Percentiles rank a stretch among this genome's conserved stretches.
Evolutionary conservation across 2,329 filamentous ascomycete genomes (phyloP).

Genomic region (Grosmannia clavigera): DNA sequence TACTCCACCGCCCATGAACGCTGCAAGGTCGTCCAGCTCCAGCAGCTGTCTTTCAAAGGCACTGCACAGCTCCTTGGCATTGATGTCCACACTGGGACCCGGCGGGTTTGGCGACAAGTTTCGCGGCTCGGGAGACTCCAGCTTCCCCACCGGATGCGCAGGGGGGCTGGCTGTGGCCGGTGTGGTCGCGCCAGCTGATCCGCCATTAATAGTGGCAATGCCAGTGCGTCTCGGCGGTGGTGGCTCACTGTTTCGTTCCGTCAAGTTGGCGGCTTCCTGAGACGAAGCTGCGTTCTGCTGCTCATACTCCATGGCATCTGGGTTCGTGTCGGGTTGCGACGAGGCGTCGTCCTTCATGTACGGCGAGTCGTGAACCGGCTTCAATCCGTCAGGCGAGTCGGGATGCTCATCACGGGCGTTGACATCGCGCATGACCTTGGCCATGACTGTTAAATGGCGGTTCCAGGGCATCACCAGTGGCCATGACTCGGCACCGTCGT

Average conservation of each 20-base stretch:
- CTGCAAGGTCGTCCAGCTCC: conserved; percentile 47
- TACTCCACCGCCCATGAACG: conserved; percentile 51
- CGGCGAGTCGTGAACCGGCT: conserved; percentile 21
- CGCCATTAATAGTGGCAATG: conserved; percentile 47
- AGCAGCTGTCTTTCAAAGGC: conserved; percentile 49
- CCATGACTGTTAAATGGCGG: conserved; percentile 48
- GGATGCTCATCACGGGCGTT: conserved; percentile 23
- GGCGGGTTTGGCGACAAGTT: conserved; percentile 14
- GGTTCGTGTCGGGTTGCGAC: conserved; percentile 42
- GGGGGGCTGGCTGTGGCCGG: conserved; percentile 33
- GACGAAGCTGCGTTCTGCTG: conserved; percentile 24
- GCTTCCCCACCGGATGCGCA: conserved; percentile 15
- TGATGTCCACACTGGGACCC: conserved; percentile 36
- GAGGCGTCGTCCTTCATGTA: conserved; percentile 42
- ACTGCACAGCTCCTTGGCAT: conserved; percentile 42
- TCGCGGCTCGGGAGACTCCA: conserved; percentile 20
- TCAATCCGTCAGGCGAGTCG: conserved; percentile 23
- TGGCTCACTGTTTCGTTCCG: conserved; percentile 40
- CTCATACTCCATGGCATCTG: conserved; percentile 47
- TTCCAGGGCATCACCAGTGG: conserved; percentile 47
- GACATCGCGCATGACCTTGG: conserved; percentile 44
- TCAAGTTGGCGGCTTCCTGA: conserved; percentile 23
- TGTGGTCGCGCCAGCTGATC: conserved; percentile 34
- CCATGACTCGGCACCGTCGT: conserved; percentile 47
- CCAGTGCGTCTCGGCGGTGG: conserved; percentile 38